Conservation (phyloP, 2,329 filamentous ascomycete genomes). For the Trichoderma sp. region DNA sequence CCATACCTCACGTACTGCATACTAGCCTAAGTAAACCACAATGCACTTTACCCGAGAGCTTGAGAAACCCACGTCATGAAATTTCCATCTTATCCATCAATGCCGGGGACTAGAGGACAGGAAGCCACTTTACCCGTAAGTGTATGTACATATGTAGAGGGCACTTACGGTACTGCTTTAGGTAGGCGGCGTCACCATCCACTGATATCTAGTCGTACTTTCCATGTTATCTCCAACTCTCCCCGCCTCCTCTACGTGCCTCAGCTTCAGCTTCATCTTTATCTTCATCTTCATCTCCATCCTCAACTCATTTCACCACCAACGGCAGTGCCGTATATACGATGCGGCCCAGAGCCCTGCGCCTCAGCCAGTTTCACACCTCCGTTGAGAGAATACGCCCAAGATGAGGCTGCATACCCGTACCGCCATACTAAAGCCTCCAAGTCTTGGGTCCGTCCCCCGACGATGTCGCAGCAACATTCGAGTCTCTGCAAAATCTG, state of each 20-base stretch:
- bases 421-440: background rate
- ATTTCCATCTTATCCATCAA: background rate
- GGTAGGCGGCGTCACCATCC: too few relatives aligned
- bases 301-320: background rate
- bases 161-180: background rate
- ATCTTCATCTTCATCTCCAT: background rate
- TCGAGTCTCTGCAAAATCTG: background rate
- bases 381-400: background rate
- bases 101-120: background rate
- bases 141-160: background rate
- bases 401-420: background rate
- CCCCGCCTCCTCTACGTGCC: background rate
- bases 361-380: background rate
- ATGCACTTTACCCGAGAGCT: background rate
- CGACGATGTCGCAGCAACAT: background rate
- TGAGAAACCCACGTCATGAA: background rate
- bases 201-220: background rate
- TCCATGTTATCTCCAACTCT: background rate
- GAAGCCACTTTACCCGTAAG: background rate
- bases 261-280: too few relatives aligned
- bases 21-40: background rate
- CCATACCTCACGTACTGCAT: background rate
- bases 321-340: background rate
- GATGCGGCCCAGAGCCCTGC: background rate
- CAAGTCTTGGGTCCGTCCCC: background rate